A percentile compares a stretch with the other conserved stretches of the same genome.
These are phyloP conservation scores for Ustilago nuda DNA, from an alignment of 1,284 basidiomycete genomes.

Conservation along the genomic window DNA sequence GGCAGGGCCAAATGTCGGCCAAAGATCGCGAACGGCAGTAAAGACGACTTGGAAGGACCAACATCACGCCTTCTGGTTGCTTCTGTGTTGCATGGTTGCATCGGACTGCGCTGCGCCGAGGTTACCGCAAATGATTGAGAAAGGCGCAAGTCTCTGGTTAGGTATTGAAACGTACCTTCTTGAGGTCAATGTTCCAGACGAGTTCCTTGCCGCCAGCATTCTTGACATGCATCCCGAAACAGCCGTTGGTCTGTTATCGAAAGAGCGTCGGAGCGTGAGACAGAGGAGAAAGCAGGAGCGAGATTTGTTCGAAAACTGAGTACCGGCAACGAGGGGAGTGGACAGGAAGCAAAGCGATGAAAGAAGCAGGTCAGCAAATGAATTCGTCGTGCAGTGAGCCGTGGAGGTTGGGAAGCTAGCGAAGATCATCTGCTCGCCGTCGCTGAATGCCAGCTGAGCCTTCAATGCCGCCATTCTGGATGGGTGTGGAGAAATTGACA, in stretches of 20 bases:
- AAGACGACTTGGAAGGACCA: neutral
- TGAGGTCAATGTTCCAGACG: conserved; percentile 86
- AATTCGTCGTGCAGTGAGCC: neutral
- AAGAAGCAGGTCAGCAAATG: neutral
- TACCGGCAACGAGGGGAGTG: neutral
- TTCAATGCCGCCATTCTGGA: neutral
- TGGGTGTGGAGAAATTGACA: too few relatives aligned
- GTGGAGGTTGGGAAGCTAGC: neutral
- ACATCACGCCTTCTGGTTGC: neutral
- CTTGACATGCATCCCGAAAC: conserved; percentile 89
- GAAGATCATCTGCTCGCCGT: neutral
- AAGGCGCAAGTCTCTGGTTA: neutral
- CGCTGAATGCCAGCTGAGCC: too few relatives aligned
- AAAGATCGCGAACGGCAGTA: too few relatives aligned
- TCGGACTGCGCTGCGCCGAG: too few relatives aligned
- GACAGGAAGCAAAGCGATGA: neutral
- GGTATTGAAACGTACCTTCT: conserved; percentile 74
- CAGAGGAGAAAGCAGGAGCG: neutral
- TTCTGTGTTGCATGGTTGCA: too few relatives aligned
- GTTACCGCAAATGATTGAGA: neutral
- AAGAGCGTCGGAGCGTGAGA: neutral
- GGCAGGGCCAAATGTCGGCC: too few relatives aligned
- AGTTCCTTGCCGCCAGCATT: conserved; percentile 81
- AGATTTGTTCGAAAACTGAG: too few relatives aligned
- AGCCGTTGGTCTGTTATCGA: conserved; percentile 81